Conservation (phyloP, 768 basidiomycete genomes). For the Mycena capillaripes region DNA sequence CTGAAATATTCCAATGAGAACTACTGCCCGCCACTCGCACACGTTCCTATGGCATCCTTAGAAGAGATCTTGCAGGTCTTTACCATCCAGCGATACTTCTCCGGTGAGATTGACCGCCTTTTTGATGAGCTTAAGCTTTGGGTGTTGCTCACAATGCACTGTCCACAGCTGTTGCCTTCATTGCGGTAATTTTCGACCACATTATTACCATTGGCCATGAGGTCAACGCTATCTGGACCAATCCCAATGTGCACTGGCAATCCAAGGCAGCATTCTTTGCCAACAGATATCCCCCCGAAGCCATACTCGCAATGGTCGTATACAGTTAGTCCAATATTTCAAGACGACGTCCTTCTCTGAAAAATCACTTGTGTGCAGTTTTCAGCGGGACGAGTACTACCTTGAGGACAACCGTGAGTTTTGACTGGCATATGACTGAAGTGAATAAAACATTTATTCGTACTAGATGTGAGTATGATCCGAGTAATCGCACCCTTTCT, state of each 20-base stretch:
- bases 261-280: constrained; percentile 10
- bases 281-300: constrained; percentile 15
- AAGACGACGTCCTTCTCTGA: neutral
- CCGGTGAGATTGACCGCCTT: neutral
- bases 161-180: neutral
- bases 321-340: neutral
- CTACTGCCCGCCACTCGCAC: too few relatives aligned
- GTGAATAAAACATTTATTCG: neutral
- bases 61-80: neutral
- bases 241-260: neutral
- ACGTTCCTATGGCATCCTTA: neutral
- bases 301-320: constrained; percentile 4
- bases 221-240: constrained; percentile 16
- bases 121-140: neutral
- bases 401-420: constrained; percentile 3
- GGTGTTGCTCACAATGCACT: too few relatives aligned
- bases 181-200: neutral
- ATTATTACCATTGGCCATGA: constrained; percentile 3
- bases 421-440: neutral
- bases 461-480: neutral
- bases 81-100: neutral
- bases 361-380: neutral
- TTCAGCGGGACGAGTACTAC: constrained; percentile 6
- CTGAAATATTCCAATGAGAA: too few relatives aligned
- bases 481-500: too few relatives aligned